Evolutionary conservation across 164 flowering plant genomes (phyloP), one percentile per base, ranked within the genome.

Genomic region (Vitis rotundifolia): DNA sequence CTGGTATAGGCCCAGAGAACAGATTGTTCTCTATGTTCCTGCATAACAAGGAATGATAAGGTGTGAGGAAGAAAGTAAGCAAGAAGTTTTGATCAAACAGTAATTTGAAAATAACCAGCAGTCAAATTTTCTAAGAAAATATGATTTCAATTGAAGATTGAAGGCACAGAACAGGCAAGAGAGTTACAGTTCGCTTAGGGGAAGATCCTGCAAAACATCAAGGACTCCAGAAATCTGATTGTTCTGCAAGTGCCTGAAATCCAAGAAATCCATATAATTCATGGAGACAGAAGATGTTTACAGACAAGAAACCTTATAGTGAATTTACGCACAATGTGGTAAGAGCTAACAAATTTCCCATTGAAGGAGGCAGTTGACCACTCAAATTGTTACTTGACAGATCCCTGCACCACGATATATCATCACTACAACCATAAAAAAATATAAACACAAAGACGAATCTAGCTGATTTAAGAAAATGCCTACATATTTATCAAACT

Each of bases 1-100:
- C 59, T 50, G 92, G 92, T 73, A 87, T 80, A 52, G 92, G 92
- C 12, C 92, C 92, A 11, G 88, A 88, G 79, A 88, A 84, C 61
- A 78, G 67, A 70, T 88, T 88, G 67, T 87, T 87, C 75, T 82
- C 87, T 12, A 88, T 72, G 62, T 88, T 74, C 83, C 92, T 88
- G 68, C 15, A 44, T 16, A 51, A 29, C 1, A 65, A 67, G 37
- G 49, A 68, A 60, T n/a, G 8, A 67, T 15, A 26, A 49, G 22
- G 7, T 8, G 28, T 67, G 9, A 49, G 58, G 50, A 63, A 15
- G 59, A 11, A 19, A 47, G 29, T 10, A 26, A 31, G 50, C 65
- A 50, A 47, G 4, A 18, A 22, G 64, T 53, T 49, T 53, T 15
- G 18, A 51, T 31, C 22, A 49, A 61, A 29, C 11, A 28, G 16